phyloP scores from a whole-genome alignment of 2,329 filamentous ascomycete genomes.

The Apiospora rasikravindrae region DNA sequence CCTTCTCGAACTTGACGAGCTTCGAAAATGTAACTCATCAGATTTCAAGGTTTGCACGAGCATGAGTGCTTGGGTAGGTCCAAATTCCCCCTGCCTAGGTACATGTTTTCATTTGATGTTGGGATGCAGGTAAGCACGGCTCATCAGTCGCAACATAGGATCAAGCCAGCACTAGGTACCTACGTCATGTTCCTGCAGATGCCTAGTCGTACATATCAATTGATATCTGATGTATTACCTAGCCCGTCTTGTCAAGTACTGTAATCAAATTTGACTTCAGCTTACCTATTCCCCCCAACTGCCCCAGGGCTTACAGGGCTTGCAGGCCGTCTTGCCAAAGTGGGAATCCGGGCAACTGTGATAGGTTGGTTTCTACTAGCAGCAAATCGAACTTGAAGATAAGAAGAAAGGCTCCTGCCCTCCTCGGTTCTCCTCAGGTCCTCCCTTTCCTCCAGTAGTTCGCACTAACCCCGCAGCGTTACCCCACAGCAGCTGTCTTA shows the following conservation, averaged over 20 bases:
- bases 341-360: slow-evolving; percentile 6
- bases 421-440: neutral
- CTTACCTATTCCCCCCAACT: neutral
- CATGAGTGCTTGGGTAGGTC: neutral
- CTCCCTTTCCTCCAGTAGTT: slow-evolving; percentile 7
- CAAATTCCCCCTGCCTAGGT: neutral
- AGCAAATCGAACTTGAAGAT: neutral
- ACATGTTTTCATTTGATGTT: neutral
- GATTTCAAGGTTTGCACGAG: neutral
- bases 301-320: neutral
- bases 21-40: neutral
- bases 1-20: neutral
- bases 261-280: too few relatives aligned
- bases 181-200: neutral
- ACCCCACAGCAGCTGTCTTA: neutral
- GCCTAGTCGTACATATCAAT: too few relatives aligned
- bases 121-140: slow-evolving; percentile 1
- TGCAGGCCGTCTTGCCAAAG: neutral
- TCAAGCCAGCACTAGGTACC: neutral
- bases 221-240: too few relatives aligned
- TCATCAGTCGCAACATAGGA: neutral
- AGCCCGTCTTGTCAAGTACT: neutral
- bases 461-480: neutral
- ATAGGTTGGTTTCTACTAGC: neutral
- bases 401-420: neutral